phyloP scores from a whole-genome alignment of 257 asterid genomes.

The Solanum neorickii region DNA sequence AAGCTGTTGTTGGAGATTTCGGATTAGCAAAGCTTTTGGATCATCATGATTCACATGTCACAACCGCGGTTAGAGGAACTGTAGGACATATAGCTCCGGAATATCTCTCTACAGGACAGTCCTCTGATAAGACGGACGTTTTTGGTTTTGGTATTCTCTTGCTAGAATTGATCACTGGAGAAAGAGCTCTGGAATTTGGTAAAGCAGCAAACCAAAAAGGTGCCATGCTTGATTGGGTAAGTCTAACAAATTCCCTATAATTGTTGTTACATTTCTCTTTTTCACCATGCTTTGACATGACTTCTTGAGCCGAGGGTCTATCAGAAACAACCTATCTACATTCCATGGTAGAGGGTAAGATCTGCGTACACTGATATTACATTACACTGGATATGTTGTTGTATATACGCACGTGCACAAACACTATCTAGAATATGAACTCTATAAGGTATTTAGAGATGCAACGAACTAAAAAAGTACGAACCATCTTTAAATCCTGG shows the following conservation, averaged over 20 bases:
- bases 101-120: constrained; percentile 90
- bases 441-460: background rate
- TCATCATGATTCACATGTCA: constrained; percentile 80
- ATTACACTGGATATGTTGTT: background rate
- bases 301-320: background rate
- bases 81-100: constrained; percentile 97
- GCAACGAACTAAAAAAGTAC: background rate
- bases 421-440: background rate
- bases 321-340: background rate
- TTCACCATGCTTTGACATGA: background rate
- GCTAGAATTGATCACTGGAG: constrained; percentile 81
- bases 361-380: background rate
- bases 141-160: constrained; percentile 91
- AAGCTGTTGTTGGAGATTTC: constrained; percentile 93
- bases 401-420: background rate
- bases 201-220: constrained; percentile 85
- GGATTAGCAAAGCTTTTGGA: constrained; percentile 93
- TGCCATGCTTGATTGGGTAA: constrained; percentile 96
- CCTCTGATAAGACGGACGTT: constrained; percentile 92
- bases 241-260: background rate
- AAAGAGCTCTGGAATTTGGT: constrained; percentile 85
- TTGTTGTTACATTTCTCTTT: background rate
- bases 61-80: constrained; percentile 95
- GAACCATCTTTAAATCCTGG: background rate
- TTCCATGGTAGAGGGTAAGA: background rate